These are phyloP conservation scores for Coemansia sp. DNA, from an alignment of 192 early-diverging fungal genomes.

Conservation along the genomic window DNA sequence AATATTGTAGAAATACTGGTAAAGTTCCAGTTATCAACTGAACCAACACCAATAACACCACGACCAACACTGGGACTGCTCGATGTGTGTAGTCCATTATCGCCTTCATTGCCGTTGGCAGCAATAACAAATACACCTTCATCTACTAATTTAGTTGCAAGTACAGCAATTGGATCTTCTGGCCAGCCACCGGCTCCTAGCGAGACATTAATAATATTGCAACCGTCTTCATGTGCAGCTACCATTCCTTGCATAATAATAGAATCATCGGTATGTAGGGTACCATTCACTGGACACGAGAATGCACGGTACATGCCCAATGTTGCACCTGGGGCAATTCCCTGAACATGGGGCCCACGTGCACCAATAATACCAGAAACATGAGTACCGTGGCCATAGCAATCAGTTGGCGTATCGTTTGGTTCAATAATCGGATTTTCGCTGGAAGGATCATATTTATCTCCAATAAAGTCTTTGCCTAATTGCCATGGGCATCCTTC, in stretches of 20 bases:
- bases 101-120: conserved; percentile 77
- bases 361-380: conserved; percentile 74
- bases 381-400: conserved; percentile 68
- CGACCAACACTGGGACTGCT: conserved; percentile 54
- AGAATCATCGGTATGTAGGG: conserved; percentile 61
- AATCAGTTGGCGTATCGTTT: conserved; percentile 58
- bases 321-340: conserved; percentile 80
- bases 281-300: conserved; percentile 68
- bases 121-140: conserved; percentile 62
- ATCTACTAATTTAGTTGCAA: conserved; percentile 48
- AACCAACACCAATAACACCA: conserved; percentile 62
- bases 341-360: conserved; percentile 60
- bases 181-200: conserved; percentile 59
- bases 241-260: conserved; percentile 68
- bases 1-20: neutral
- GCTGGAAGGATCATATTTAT: conserved; percentile 41
- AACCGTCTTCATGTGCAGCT: conserved; percentile 40
- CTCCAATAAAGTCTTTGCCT: conserved; percentile 64
- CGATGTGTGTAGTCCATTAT: conserved; percentile 57
- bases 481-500: conserved; percentile 61
- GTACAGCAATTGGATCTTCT: conserved; percentile 52
- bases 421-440: conserved; percentile 37
- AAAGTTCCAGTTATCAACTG: conserved; percentile 29
- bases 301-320: conserved; percentile 81
- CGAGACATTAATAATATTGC: conserved; percentile 65